These are phyloP conservation scores for Apiotrichum laibachii DNA, from an alignment of 1,284 basidiomycete genomes.

Conservation along the genomic window DNA sequence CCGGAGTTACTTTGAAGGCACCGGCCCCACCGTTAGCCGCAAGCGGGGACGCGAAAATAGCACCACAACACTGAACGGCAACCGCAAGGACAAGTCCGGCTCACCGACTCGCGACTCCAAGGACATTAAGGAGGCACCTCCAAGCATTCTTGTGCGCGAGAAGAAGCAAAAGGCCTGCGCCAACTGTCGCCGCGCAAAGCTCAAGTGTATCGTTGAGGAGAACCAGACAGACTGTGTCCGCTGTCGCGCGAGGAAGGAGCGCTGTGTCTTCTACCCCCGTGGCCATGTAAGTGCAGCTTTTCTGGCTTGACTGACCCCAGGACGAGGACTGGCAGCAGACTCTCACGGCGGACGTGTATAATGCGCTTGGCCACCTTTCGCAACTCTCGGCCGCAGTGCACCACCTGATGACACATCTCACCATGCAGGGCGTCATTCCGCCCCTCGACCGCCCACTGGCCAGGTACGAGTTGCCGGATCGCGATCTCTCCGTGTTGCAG, in stretches of 20 bases:
- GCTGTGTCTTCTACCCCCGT: slow-evolving; percentile 42
- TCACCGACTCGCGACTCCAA: neutral
- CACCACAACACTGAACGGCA: neutral
- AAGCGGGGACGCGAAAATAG: slow-evolving; percentile 2
- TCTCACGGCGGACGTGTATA: slow-evolving; percentile 33
- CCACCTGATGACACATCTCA: slow-evolving; percentile 38
- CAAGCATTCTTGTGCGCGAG: slow-evolving; percentile 22
- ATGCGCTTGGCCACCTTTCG: slow-evolving; percentile 31
- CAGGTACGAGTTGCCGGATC: slow-evolving; percentile 33
- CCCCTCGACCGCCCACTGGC: slow-evolving; percentile 25
- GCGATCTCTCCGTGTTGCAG: slow-evolving; percentile 29
- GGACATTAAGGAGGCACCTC: slow-evolving; percentile 13
- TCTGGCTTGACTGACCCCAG: slow-evolving; percentile 12
- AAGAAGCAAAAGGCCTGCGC: slow-evolving; percentile 41
- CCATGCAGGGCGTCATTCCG: slow-evolving; percentile 28
- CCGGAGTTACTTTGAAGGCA: slow-evolving; percentile 8
- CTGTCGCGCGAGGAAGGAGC: slow-evolving; percentile 40
- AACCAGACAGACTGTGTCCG: slow-evolving; percentile 41
- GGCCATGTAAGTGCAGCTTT: slow-evolving; percentile 36
- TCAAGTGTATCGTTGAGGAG: slow-evolving; percentile 44
- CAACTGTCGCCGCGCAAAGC: slow-evolving; percentile 43
- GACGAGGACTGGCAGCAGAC: slow-evolving; percentile 48
- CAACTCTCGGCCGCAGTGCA: slow-evolving; percentile 37
- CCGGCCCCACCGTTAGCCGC: neutral
- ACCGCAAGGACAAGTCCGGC: neutral